Evolutionary conservation across 176 grass and related monocot species (phyloP).

Genomic region (Pontederia crassipes): DNA sequence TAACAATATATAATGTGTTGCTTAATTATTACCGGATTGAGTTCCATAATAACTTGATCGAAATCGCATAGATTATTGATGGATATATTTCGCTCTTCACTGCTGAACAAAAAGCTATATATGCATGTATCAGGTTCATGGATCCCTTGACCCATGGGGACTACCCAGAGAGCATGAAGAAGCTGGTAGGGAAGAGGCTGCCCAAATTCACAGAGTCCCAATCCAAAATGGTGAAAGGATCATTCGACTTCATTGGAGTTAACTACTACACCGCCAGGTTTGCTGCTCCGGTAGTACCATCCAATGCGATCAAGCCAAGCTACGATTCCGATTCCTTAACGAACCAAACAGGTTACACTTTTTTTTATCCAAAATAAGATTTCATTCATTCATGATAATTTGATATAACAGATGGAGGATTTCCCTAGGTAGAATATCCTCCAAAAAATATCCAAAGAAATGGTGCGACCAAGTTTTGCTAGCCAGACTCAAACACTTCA

Average conservation of each 20-base stretch:
- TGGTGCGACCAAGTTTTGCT: no score
- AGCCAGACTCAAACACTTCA: no score
- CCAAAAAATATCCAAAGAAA: no score
- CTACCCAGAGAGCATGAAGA: constrained; percentile 61
- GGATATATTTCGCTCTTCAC: no score
- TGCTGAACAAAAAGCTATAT: not conserved
- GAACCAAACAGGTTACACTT: constrained; percentile 38
- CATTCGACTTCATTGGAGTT: constrained; percentile 81
- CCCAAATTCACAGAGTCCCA: constrained; percentile 66
- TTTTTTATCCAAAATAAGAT: no score
- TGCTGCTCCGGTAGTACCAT: constrained; percentile 18
- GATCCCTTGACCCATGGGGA: constrained; percentile 57
- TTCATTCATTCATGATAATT: no score
- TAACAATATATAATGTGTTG: not conserved
- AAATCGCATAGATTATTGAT: no score
- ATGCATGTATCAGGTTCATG: constrained; percentile 53
- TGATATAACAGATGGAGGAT: no score
- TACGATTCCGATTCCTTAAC: constrained; percentile 50
- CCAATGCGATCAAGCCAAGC: constrained; percentile 28
- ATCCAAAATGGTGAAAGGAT: constrained; percentile 56
- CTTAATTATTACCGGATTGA: not conserved
- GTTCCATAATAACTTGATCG: not conserved
- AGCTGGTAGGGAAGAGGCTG: constrained; percentile 45
- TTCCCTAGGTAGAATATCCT: no score
- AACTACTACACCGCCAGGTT: constrained; percentile 91